Conservation (phyloP, 306 rosid genomes). For the Medicago arabica region DNA sequence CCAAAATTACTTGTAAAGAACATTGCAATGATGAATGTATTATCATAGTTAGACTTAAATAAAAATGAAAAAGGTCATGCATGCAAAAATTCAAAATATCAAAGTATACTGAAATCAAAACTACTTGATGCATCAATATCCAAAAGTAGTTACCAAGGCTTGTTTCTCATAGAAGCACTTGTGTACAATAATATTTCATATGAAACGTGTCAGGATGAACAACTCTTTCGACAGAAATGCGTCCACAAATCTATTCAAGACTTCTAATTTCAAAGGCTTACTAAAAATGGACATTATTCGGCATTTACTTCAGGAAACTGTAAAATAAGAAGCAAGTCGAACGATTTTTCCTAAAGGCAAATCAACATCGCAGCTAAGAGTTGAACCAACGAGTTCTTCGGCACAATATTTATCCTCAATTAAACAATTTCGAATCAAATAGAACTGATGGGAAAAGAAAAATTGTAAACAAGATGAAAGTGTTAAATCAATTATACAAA, state of each 20-base stretch:
- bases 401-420: not conserved
- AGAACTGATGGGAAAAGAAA: too few relatives aligned
- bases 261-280: not conserved
- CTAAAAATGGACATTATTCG: not conserved
- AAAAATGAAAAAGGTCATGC: not conserved
- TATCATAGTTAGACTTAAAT: not conserved
- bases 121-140: slow-evolving; percentile 19
- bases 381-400: not conserved
- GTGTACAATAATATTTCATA: not conserved
- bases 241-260: not conserved
- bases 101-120: not conserved
- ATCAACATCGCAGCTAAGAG: slow-evolving; percentile 12
- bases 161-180: slow-evolving; percentile 8
- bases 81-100: not conserved
- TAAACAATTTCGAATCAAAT: too few relatives aligned
- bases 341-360: slow-evolving; percentile 9
- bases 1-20: slow-evolving; percentile 19
- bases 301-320: not conserved
- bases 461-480: slow-evolving; percentile 9
- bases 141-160: slow-evolving; percentile 9
- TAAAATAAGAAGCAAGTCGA: slow-evolving; percentile 24
- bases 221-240: not conserved
- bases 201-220: not conserved
- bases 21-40: slow-evolving; percentile 20
- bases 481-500: slow-evolving; percentile 16